These are phyloP conservation scores for Ajuga chamaepitys DNA, from an alignment of 257 asterid genomes.

Conservation along the genomic window DNA sequence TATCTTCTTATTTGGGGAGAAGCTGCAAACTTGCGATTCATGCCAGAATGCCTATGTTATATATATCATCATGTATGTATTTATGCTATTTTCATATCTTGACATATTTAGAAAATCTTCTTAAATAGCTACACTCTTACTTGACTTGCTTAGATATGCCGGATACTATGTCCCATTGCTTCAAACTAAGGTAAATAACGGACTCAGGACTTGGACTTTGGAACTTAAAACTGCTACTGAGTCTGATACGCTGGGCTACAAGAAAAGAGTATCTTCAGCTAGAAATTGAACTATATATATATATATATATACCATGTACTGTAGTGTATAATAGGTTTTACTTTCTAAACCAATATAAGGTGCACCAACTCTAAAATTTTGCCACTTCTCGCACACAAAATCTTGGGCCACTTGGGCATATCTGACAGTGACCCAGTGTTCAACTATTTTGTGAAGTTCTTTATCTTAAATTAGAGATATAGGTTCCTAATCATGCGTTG, in stretches of 20 bases:
- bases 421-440: too few relatives aligned
- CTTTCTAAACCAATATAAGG: not conserved
- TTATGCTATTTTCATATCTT: not conserved
- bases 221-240: not conserved
- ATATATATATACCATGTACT: not conserved
- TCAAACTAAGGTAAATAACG: not conserved
- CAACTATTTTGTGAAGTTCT: too few relatives aligned
- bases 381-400: not conserved
- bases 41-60: constrained; percentile 98
- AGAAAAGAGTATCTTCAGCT: not conserved
- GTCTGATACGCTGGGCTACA: not conserved
- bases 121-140: not conserved
- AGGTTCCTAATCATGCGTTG: not conserved
- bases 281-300: not conserved
- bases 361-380: not conserved
- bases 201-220: not conserved
- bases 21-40: constrained; percentile 93
- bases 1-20: constrained; percentile 99
- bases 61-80: constrained; percentile 85
- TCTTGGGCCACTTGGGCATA: not conserved
- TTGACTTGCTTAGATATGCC: not conserved
- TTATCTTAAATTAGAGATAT: too few relatives aligned
- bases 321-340: not conserved
- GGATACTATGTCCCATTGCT: not conserved
- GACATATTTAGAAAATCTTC: not conserved